Base-by-base conservation (phyloP, 2,329 filamentous ascomycete genomes). In the Coniochaeta sp. region DNA sequence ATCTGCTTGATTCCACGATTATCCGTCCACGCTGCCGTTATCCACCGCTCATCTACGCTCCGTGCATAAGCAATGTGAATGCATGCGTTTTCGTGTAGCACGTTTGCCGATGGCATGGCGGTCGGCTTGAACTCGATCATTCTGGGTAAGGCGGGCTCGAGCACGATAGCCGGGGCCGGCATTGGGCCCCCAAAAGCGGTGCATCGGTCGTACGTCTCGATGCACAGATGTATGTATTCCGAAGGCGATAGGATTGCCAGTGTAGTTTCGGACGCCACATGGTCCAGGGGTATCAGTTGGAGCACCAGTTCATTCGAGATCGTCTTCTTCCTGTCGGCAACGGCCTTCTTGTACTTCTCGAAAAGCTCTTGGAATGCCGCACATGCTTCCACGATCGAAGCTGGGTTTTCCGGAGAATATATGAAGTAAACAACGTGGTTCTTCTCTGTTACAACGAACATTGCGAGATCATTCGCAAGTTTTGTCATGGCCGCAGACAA, bases 11-110 rank as follows among this genome's bases (percentile, higher is more conserved):
- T 85, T 1, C 91, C 91, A 28, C 83, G 83, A 65, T 86, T 90
- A 69, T 96, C 90, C 1, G 88, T 90, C 91, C 91, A 96, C 0
- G 89, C 88, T 6, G 86, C 89, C 14, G 87, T 88, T 40, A 95
- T 76, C 91, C 91, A 96, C 9, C 87, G 79, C 22, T 88, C 85
- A 70, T 93, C 89, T 12, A 87, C 78, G 67, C 89, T 93, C 59
- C 87, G 81, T 1, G 89, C 84, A 68, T 96, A 96, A 1, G 88
- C 89, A 52, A 96, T 77, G 70, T 96, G 91, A 32, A 96, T 84
- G 67, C 89, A 89, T 0, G 86, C 89, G 64, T 92, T 91, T 69
- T 95, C 90, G 59, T 89, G 84, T 58, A 95, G 77, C 6, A 93
- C 76, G 19, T 91, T 89, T 19, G 85, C 82, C 0, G 89, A 90